Evolutionary conservation across 176 grass and related monocot species (phyloP).

Genomic region (Oropetium thomaeum): DNA sequence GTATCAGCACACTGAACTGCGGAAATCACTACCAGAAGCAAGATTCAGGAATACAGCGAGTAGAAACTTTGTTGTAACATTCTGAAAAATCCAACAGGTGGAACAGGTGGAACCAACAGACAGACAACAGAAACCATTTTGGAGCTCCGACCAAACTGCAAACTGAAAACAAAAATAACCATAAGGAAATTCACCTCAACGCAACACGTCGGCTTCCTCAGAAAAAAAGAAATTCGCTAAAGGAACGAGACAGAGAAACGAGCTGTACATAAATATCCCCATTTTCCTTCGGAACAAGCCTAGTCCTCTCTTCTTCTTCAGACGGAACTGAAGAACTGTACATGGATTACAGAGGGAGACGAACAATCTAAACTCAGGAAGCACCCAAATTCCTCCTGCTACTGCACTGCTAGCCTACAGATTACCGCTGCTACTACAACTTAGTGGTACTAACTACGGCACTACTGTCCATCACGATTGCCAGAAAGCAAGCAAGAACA

Average conservation of each 20-base stretch:
- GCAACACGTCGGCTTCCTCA: not conserved
- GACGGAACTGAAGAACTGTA: not conserved
- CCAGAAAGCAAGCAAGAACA: not conserved
- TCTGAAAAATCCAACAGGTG: not conserved
- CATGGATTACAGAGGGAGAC: not conserved
- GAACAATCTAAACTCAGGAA: not conserved
- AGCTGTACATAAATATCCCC: not conserved
- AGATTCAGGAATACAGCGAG: too few species aligned
- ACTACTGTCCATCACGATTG: not conserved
- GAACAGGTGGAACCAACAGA: not conserved
- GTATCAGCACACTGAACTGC: too few species aligned
- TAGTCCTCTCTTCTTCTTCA: not conserved
- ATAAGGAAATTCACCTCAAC: not conserved
- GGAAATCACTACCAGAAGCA: too few species aligned
- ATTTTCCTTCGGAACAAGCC: not conserved
- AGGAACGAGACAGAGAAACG: too few species aligned
- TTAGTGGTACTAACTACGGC: not conserved
- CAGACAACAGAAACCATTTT: not conserved
- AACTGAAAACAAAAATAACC: too few species aligned
- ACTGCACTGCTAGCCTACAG: not conserved
- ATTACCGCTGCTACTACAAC: not conserved
- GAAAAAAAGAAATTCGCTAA: too few species aligned
- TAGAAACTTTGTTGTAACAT: too few species aligned
- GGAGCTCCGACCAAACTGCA: not conserved
- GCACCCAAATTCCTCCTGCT: not conserved